Percentiles rank a stretch among this genome's conserved stretches.
Conservation (phyloP, 768 basidiomycete species). For the Amanita rimosa region DNA sequence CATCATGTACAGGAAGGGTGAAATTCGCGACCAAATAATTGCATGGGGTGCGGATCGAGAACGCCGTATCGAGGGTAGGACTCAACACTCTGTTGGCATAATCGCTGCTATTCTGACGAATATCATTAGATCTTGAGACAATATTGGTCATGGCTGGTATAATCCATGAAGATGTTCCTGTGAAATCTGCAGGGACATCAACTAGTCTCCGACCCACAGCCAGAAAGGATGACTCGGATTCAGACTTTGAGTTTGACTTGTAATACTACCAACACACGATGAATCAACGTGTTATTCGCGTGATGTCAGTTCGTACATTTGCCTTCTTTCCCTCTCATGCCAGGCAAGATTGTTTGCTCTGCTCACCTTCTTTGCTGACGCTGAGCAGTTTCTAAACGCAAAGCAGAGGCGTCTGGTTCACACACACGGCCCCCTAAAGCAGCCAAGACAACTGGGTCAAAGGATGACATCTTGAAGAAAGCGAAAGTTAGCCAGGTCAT, state of each 20-base stretch:
- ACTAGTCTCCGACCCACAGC: constrained; percentile 31
- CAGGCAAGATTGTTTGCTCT: not conserved
- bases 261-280: constrained; percentile 15
- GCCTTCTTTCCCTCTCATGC: constrained; percentile 1
- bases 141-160: constrained; percentile 54
- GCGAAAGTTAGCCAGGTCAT: constrained; percentile 30
- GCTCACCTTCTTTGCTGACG: not conserved
- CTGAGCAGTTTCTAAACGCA: constrained; percentile 23
- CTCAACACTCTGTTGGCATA: constrained; percentile 9
- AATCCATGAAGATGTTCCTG: constrained; percentile 36
- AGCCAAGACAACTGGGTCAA: constrained; percentile 30
- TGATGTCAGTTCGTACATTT: not conserved
- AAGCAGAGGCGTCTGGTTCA: constrained; percentile 24
- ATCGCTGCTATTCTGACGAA: constrained; percentile 6
- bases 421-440: constrained; percentile 38
- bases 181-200: constrained; percentile 16
- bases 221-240: constrained; percentile 37
- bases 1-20: constrained; percentile 87
- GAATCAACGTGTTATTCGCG: not conserved
- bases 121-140: constrained; percentile 52
- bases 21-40: constrained; percentile 75
- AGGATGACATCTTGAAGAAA: constrained; percentile 27
- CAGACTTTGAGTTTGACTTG: constrained; percentile 70
- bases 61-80: constrained; percentile 62
- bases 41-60: constrained; percentile 78